Conservation (phyloP, 75 land plant genomes). For the Isoetes taiwanensis region DNA sequence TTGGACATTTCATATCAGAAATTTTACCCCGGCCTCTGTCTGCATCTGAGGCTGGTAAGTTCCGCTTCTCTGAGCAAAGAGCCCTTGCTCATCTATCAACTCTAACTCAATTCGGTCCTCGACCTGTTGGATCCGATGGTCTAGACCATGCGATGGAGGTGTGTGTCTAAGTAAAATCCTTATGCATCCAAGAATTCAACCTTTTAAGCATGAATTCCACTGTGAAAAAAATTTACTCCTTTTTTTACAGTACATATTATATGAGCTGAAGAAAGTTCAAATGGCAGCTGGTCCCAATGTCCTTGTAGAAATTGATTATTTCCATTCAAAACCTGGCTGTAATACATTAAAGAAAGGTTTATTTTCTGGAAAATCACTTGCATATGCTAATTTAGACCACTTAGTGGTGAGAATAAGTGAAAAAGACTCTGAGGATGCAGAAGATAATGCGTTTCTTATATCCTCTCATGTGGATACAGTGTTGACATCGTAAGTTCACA, state of each 20-base stretch:
- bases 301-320: conserved; percentile 63
- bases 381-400: conserved; percentile 67
- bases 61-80: conserved; percentile 75
- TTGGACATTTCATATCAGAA: too few species aligned
- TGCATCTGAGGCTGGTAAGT: conserved; percentile 62
- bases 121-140: conserved; percentile 79
- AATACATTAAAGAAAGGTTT: conserved; percentile 43
- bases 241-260: conserved; percentile 59
- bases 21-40: conserved; percentile 47
- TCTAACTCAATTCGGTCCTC: conserved; percentile 74
- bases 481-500: conserved; percentile 52
- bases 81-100: conserved; percentile 65
- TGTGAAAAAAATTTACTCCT: conserved; percentile 3
- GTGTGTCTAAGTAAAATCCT: too few species aligned
- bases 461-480: conserved; percentile 99
- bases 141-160: conserved; percentile 76
- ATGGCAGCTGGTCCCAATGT: conserved; percentile 62
- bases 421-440: conserved; percentile 54
- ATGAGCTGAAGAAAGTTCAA: conserved; percentile 41
- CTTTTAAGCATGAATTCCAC: too few species aligned
- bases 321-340: conserved; percentile 56
- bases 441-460: conserved; percentile 66
- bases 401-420: conserved; percentile 64
- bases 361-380: conserved; percentile 64
- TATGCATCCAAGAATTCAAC: too few species aligned